Percentiles rank a stretch among this genome's conserved stretches.
phyloP scores from a whole-genome alignment of 352 stramenopile genomes.

The Globisporangium recalcitrans region DNA sequence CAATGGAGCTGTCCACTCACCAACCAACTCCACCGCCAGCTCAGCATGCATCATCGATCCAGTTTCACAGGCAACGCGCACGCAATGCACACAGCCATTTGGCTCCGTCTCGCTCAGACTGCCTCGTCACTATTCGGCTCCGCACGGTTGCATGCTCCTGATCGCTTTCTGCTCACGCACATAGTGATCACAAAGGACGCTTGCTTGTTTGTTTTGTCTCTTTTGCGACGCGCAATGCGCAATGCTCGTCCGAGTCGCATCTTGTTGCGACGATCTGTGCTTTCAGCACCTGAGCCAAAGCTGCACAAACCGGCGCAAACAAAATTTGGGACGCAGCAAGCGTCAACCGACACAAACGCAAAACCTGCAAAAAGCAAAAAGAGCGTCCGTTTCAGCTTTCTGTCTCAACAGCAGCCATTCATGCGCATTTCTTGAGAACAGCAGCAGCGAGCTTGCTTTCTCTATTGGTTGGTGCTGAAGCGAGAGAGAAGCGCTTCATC shows the following conservation, averaged over 20 bases:
- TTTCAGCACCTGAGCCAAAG: neutral
- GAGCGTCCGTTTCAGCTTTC: neutral
- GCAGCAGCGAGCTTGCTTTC: too few relatives aligned
- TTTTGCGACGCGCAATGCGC: too few relatives aligned
- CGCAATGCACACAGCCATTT: neutral
- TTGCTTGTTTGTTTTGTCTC: too few relatives aligned
- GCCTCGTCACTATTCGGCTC: neutral
- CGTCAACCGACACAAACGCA: neutral
- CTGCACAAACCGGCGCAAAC: neutral
- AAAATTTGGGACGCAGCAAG: neutral
- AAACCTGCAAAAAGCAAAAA: neutral
- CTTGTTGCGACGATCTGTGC: too few relatives aligned
- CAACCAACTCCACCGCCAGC: slow-evolving; percentile 1
- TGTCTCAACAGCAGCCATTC: neutral
- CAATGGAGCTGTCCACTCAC: neutral
- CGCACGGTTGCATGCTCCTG: too few relatives aligned
- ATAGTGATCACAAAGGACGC: too few relatives aligned
- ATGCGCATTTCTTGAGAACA: neutral
- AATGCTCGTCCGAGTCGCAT: too few relatives aligned
- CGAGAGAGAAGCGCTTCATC: too few relatives aligned
- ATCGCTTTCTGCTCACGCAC: too few relatives aligned
- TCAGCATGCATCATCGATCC: neutral
- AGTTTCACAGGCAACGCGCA: too few relatives aligned
- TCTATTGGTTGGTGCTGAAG: too few relatives aligned
- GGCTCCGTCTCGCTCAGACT: neutral